Conservation (phyloP, 345 rosid genomes). For the Boechera stricta region DNA sequence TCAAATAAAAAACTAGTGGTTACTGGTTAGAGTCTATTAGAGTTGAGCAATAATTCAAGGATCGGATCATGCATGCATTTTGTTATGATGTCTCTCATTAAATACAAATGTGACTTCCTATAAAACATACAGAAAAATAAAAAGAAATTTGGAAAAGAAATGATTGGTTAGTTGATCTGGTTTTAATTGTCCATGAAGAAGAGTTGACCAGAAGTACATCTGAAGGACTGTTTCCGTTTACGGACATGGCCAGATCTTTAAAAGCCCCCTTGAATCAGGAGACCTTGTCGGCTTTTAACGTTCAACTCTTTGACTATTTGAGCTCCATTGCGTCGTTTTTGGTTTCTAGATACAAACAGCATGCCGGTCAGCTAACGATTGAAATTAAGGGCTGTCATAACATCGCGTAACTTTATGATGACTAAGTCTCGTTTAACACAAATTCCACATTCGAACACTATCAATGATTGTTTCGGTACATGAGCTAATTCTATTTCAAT, state of each 20-base stretch:
- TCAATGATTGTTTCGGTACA: neutral
- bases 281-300: constrained; percentile 39
- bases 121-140: neutral
- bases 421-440: constrained; percentile 20
- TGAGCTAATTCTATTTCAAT: constrained; percentile 1
- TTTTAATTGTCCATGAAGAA: neutral
- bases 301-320: constrained; percentile 35
- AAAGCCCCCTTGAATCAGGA: constrained; percentile 20
- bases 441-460: neutral
- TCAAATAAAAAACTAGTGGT: constrained; percentile 1
- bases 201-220: constrained; percentile 33
- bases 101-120: constrained; percentile 22
- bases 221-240: constrained; percentile 40
- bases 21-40: constrained; percentile 10
- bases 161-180: constrained; percentile 32
- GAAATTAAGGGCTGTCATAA: no score
- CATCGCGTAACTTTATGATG: constrained; percentile 32
- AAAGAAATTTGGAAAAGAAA: neutral
- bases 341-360: constrained; percentile 14
- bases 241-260: constrained; percentile 40
- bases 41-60: constrained; percentile 22
- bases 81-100: constrained; percentile 19
- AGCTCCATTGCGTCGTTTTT: constrained; percentile 11
- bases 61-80: constrained; percentile 25
- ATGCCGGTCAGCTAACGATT: constrained; percentile 9